phyloP scores from a whole-genome alignment of 306 rosid genomes.

The Vigna reflexopilosa region DNA sequence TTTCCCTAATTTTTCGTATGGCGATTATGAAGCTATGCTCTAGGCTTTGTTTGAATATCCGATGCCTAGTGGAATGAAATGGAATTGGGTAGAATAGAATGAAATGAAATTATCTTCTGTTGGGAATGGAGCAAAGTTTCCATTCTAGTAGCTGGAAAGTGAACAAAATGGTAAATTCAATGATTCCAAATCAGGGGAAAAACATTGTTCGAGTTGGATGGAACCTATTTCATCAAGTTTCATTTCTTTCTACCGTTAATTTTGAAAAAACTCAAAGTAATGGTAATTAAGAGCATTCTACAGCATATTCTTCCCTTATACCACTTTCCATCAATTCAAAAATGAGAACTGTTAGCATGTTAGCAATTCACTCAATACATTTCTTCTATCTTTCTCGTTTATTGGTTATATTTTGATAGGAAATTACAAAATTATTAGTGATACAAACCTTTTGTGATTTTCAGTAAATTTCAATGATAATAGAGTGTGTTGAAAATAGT shows the following conservation, averaged over 20 bases:
- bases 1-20: neutral
- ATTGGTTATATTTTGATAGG: neutral
- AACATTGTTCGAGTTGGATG: neutral
- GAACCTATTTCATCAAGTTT: neutral
- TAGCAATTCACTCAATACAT: neutral
- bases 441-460: neutral
- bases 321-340: neutral
- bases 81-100: neutral
- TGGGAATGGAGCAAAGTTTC: neutral
- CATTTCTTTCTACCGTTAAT: neutral
- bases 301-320: neutral
- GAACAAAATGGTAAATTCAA: neutral
- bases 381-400: neutral
- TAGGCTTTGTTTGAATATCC: neutral
- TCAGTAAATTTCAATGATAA: neutral
- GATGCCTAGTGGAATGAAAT: neutral
- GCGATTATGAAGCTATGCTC: neutral
- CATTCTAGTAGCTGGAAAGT: neutral
- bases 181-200: neutral
- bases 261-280: neutral
- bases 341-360: neutral
- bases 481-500: neutral
- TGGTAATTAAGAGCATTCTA: neutral
- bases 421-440: neutral
- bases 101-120: neutral